Evolutionary conservation across 2,329 filamentous ascomycete species (phyloP).

Genomic region (Graphilbum fragrans): DNA sequence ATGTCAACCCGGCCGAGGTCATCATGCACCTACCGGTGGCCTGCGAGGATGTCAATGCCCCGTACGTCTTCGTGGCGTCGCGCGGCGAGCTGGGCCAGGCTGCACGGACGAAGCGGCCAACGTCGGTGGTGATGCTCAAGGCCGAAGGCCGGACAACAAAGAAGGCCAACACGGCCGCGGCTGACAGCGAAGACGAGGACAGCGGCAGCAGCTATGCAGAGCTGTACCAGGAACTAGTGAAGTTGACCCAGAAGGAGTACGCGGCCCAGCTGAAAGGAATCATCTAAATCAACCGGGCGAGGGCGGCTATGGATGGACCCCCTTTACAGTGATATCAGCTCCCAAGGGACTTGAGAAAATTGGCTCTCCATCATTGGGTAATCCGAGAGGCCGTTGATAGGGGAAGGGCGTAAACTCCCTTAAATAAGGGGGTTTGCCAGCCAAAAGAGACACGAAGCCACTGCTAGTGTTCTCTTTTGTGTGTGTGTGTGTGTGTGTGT

Average conservation of each 20-base stretch:
- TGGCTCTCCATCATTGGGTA: too few species aligned
- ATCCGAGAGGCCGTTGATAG: too few species aligned
- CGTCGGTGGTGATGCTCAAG: constrained; percentile 81
- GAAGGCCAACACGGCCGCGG: constrained; percentile 28
- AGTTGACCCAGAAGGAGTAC: constrained; percentile 54
- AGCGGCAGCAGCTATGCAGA: constrained; percentile 50
- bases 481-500: too few species aligned
- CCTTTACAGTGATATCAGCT: too few species aligned
- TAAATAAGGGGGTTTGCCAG: too few species aligned
- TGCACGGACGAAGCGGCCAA: constrained; percentile 89
- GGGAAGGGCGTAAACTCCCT: too few species aligned
- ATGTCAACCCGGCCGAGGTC: constrained; percentile 97
- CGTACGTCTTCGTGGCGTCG: constrained; percentile 89
- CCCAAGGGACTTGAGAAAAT: neutral
- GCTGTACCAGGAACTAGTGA: constrained; percentile 51
- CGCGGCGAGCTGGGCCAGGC: constrained; percentile 89
- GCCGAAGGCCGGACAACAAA: constrained; percentile 31
- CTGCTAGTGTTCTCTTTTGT: too few species aligned
- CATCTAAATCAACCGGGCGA: constrained; percentile 5
- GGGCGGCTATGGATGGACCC: neutral
- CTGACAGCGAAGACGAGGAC: constrained; percentile 28
- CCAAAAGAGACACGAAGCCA: too few species aligned
- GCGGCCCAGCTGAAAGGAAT: constrained; percentile 35
- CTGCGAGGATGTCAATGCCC: constrained; percentile 95
- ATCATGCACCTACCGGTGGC: constrained; percentile 96